Percentiles rank a stretch among this genome's conserved stretches.
phyloP scores from a whole-genome alignment of 495 filamentous ascomycete species.

The Daldinia vernicosa region DNA sequence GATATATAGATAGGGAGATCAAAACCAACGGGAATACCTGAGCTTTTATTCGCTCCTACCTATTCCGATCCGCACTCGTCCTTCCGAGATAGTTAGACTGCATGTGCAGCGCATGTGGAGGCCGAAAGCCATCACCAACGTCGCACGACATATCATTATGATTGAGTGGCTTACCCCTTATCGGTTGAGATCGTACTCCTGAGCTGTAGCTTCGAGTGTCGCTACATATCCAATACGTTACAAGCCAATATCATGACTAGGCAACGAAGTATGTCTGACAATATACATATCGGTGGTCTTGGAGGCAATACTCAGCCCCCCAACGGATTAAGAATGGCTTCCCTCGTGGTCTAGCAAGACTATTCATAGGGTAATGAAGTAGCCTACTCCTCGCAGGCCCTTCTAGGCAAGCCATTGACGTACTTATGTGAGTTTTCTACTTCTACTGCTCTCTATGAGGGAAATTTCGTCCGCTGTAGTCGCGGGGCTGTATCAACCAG shows the following conservation, averaged over 20 bases:
- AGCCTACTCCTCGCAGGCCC: slow-evolving; percentile 25
- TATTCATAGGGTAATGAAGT: background rate
- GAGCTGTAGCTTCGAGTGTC: background rate
- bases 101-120: slow-evolving; percentile 16
- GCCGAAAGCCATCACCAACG: slow-evolving; percentile 12
- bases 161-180: slow-evolving; percentile 17
- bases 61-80: slow-evolving; percentile 17
- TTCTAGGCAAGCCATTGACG: slow-evolving; percentile 60
- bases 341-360: background rate
- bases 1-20: slow-evolving; percentile 15
- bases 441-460: slow-evolving; percentile 61
- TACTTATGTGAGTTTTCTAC: slow-evolving; percentile 67
- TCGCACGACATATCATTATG: slow-evolving; percentile 35
- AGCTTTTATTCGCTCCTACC: slow-evolving; percentile 6
- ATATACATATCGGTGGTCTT: background rate
- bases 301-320: background rate
- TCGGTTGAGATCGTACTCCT: slow-evolving; percentile 2
- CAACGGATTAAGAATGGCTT: background rate
- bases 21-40: slow-evolving; percentile 6
- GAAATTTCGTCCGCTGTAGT: slow-evolving; percentile 63
- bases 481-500: slow-evolving; percentile 58
- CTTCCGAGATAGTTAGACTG: slow-evolving; percentile 21
- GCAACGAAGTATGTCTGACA: background rate
- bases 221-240: background rate
- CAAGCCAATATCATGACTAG: background rate